Conservation (phyloP, 345 rosid genomes). For the Acer campestre region DNA sequence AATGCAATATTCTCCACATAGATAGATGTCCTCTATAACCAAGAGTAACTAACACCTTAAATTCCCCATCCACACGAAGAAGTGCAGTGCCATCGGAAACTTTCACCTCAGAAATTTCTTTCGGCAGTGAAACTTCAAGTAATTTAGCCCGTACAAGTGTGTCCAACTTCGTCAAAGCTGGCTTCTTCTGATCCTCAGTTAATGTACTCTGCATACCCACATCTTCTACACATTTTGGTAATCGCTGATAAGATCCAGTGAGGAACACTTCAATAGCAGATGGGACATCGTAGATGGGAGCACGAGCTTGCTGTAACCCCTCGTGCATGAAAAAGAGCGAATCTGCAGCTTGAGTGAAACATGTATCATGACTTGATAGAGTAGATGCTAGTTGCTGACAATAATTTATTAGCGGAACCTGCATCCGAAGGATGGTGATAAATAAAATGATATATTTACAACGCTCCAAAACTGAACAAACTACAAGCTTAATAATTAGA, state of each 20-base stretch:
- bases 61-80: slow-evolving; percentile 82
- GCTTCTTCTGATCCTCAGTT: slow-evolving; percentile 78
- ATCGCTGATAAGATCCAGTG: slow-evolving; percentile 83
- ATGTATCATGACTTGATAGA: slow-evolving; percentile 82
- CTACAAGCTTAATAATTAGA: neutral
- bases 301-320: slow-evolving; percentile 96
- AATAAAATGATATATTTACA: neutral
- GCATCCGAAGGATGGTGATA: slow-evolving; percentile 27
- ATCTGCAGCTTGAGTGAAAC: slow-evolving; percentile 95
- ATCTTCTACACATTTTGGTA: slow-evolving; percentile 92
- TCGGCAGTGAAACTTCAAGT: slow-evolving; percentile 82
- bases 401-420: slow-evolving; percentile 90
- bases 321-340: slow-evolving; percentile 96
- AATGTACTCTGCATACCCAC: slow-evolving; percentile 76
- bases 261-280: slow-evolving; percentile 88
- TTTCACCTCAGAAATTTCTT: slow-evolving; percentile 84
- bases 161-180: slow-evolving; percentile 87
- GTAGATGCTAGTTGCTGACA: slow-evolving; percentile 86
- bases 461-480: neutral
- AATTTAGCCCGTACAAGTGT: slow-evolving; percentile 84
- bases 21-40: slow-evolving; percentile 94
- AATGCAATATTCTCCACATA: slow-evolving; percentile 97
- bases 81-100: slow-evolving; percentile 82
- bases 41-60: slow-evolving; percentile 93
- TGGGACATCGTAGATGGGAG: slow-evolving; percentile 97